Percentiles rank a stretch among this genome's conserved stretches.
Conservation (phyloP, 805 yeast genomes). For the Teunomyces kruisii region DNA sequence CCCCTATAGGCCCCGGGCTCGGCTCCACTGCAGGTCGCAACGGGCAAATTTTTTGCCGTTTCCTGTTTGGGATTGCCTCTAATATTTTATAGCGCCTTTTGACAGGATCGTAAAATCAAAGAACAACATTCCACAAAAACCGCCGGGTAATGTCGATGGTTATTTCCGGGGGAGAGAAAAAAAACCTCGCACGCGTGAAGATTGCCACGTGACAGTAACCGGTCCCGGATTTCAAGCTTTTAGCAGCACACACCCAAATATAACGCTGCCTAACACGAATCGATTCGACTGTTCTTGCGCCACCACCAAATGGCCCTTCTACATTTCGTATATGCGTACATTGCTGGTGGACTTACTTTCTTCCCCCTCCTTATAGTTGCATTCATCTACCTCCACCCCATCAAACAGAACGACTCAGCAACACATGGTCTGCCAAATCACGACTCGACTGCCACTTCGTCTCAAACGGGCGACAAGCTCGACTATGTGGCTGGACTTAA, state of each 20-base stretch:
- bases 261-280: too few species aligned
- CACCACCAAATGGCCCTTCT: neutral
- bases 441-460: neutral
- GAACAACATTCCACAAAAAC: neutral
- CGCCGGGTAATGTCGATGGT: too few species aligned
- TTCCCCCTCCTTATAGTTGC: conserved; percentile 54
- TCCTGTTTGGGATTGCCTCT: neutral
- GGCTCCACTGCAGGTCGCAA: neutral
- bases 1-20: neutral
- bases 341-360: conserved; percentile 81
- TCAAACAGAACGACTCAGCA: conserved; percentile 12
- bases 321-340: conserved; percentile 37
- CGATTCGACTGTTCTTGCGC: too few species aligned
- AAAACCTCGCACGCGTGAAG: neutral
- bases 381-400: conserved; percentile 42
- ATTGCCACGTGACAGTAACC: neutral
- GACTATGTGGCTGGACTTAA: conserved; percentile 41
- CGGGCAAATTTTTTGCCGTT: neutral
- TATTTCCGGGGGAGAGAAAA: too few species aligned
- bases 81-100: neutral
- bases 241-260: too few species aligned
- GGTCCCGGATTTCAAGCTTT: too few species aligned
- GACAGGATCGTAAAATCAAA: neutral
- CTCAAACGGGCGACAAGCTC: conserved; percentile 13
- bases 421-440: conserved; percentile 13